Evolutionary conservation across 192 early-diverging fungal genomes (phyloP).

Genomic region (Radiomyces spectabilis): DNA sequence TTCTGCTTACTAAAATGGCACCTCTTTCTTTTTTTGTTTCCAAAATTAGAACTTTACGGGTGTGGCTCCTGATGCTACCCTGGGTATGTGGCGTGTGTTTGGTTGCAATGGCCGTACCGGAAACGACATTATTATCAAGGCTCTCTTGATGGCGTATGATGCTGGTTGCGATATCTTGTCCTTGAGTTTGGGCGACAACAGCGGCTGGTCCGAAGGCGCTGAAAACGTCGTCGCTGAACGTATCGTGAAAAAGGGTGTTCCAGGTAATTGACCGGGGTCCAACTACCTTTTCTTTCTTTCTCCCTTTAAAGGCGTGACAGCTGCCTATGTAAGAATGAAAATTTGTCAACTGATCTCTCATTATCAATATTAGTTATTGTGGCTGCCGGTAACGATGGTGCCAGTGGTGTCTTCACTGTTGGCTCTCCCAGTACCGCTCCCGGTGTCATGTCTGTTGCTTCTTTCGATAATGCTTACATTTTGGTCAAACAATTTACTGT

Average conservation of each 20-base stretch:
- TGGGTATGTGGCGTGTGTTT: conserved; percentile 78
- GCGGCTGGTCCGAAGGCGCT: conserved; percentile 51
- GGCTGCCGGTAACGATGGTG: conserved; percentile 60
- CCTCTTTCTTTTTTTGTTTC: conserved; percentile 2
- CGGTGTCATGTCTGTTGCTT: conserved; percentile 52
- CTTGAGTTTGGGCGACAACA: conserved; percentile 69
- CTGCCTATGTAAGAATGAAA: too few species aligned
- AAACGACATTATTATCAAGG: conserved; percentile 70
- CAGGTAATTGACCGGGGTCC: conserved; percentile 3
- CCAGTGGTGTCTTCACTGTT: conserved; percentile 47
- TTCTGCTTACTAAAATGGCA: too few species aligned
- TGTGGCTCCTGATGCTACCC: conserved; percentile 57
- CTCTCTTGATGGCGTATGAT: conserved; percentile 57
- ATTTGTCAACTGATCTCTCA: neutral
- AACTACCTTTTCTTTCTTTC: neutral
- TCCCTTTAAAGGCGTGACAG: too few species aligned
- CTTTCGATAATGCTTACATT: conserved; percentile 36
- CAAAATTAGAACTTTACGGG: conserved; percentile 46
- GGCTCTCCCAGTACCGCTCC: conserved; percentile 50
- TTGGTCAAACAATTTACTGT: conserved; percentile 13
- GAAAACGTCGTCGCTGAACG: conserved; percentile 47
- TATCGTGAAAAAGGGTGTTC: conserved; percentile 25
- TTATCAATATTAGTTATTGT: conserved; percentile 38
- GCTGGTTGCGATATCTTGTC: conserved; percentile 71
- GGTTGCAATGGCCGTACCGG: conserved; percentile 62